Conservation (phyloP, 2,329 filamentous ascomycete species). For the Myotisia sp. region DNA sequence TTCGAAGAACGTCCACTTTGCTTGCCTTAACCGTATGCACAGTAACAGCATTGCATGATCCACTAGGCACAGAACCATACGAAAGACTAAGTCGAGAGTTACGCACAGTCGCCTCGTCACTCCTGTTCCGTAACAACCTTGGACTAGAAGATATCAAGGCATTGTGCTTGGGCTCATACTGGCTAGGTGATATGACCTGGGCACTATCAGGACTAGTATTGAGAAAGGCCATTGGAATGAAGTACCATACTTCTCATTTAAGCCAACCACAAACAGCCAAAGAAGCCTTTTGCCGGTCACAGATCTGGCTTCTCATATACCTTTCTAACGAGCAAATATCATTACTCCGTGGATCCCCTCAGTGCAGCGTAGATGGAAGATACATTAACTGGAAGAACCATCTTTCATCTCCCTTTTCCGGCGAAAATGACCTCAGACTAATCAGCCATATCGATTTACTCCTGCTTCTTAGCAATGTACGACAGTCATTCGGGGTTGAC, state of each 20-base stretch:
- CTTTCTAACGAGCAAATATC: constrained; percentile 11
- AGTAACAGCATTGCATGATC: constrained; percentile 37
- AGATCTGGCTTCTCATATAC: constrained; percentile 29
- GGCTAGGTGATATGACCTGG: constrained; percentile 41
- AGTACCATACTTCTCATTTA: constrained; percentile 19
- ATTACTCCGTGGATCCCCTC: constrained; percentile 7
- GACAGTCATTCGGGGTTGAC: constrained; percentile 14
- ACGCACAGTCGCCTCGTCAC: constrained; percentile 37
- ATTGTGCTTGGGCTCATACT: constrained; percentile 41
- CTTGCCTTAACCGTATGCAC: constrained; percentile 35
- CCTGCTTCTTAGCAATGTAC: constrained; percentile 7
- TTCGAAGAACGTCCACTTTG: constrained; percentile 21
- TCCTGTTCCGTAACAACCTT: constrained; percentile 39
- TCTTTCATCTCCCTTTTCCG: constrained; percentile 31
- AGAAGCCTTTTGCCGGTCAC: constrained; percentile 16
- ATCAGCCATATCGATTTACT: constrained; percentile 10
- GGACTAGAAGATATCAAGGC: constrained; percentile 39
- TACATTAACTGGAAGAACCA: constrained; percentile 16
- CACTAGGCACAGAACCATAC: constrained; percentile 32
- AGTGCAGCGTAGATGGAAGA: constrained; percentile 7
- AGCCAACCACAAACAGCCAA: constrained; percentile 9
- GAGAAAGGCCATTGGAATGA: constrained; percentile 31
- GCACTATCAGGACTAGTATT: constrained; percentile 32
- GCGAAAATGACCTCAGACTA: constrained; percentile 16
- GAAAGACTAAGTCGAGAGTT: constrained; percentile 40